These are phyloP conservation scores for Pythium monospermum DNA, from an alignment of 352 stramenopile species.

Conservation along the genomic window DNA sequence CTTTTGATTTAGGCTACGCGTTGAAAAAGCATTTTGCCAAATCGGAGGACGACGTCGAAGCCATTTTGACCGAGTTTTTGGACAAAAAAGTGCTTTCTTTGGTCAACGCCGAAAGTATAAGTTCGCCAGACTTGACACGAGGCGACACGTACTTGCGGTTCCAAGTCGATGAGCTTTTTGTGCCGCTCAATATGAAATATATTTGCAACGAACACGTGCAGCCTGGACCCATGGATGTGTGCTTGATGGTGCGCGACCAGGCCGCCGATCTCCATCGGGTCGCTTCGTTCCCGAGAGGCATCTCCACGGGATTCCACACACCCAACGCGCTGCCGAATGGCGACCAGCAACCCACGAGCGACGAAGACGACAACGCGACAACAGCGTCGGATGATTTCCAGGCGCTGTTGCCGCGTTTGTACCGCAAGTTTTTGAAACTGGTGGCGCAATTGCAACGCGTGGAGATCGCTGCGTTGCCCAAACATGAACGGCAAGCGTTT, in stretches of 20 bases:
- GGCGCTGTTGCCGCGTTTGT: slow-evolving; percentile 47
- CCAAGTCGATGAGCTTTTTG: slow-evolving; percentile 81
- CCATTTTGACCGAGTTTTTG: slow-evolving; percentile 40
- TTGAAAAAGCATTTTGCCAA: slow-evolving; percentile 64
- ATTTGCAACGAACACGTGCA: slow-evolving; percentile 39
- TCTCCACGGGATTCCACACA: slow-evolving; percentile 58
- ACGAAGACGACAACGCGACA: no score
- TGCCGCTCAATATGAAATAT: slow-evolving; percentile 79
- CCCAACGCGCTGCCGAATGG: slow-evolving; percentile 21
- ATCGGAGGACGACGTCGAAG: slow-evolving; percentile 35
- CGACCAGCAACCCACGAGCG: no score
- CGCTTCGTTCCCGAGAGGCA: slow-evolving; percentile 60
- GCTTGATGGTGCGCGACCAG: slow-evolving; percentile 53
- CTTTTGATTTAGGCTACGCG: slow-evolving; percentile 38
- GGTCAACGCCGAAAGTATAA: slow-evolving; percentile 45
- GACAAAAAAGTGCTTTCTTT: no score
- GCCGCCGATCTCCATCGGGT: slow-evolving; percentile 64
- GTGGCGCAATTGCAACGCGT: slow-evolving; percentile 58
- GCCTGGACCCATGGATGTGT: slow-evolving; percentile 64
- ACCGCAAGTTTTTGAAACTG: slow-evolving; percentile 73
- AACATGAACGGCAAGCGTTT: slow-evolving; percentile 82
- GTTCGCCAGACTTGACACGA: slow-evolving; percentile 38
- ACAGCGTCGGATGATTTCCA: slow-evolving; percentile 43
- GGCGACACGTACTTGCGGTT: slow-evolving; percentile 70
- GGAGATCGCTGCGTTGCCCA: slow-evolving; percentile 65